phyloP scores from a whole-genome alignment of 495 filamentous ascomycete species.

The Talaromyces ruber region DNA sequence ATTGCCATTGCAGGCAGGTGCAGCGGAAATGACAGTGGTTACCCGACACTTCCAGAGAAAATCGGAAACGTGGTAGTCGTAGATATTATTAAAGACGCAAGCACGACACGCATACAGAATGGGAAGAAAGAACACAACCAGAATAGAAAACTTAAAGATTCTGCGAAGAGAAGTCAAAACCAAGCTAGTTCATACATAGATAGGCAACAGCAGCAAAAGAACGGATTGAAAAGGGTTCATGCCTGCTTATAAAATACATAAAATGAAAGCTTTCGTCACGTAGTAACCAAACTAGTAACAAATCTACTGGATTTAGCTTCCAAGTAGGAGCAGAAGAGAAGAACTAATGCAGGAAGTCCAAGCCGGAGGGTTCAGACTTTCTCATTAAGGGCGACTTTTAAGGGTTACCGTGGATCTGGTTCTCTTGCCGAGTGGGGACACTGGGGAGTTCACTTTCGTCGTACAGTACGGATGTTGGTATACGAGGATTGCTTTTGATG shows the following conservation, averaged over 20 bases:
- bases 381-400: not conserved
- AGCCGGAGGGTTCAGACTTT: not conserved
- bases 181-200: not conserved
- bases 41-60: not conserved
- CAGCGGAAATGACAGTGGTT: not conserved
- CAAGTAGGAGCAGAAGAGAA: not conserved
- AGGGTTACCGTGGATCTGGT: conserved; percentile 4
- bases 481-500: not conserved
- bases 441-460: not conserved
- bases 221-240: not conserved
- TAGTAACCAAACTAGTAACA: not conserved
- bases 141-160: not conserved
- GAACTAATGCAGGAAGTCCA: not conserved
- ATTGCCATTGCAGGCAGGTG: conserved; percentile 4
- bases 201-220: not conserved
- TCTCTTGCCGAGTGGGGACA: not conserved
- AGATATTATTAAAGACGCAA: not conserved
- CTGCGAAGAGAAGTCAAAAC: not conserved
- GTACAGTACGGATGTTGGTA: not conserved
- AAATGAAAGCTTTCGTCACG: not conserved
- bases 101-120: not conserved
- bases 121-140: not conserved
- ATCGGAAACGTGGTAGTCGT: not conserved
- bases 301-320: not conserved
- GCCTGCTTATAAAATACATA: not conserved